Evolutionary conservation across 805 yeast species (phyloP).

Genomic region (Hanseniaspora thailandica): DNA sequence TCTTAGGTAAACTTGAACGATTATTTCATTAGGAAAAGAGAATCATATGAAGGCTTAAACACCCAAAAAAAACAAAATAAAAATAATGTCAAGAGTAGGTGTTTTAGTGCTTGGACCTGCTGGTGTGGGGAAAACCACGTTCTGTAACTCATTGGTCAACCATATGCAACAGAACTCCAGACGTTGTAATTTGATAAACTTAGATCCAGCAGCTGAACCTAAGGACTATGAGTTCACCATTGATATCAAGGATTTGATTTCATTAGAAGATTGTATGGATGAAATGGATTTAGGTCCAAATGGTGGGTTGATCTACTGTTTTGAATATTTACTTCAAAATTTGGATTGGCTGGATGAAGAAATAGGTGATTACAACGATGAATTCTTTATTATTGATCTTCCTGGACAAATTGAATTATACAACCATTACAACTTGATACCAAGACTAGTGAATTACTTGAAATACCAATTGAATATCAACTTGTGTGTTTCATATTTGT

Average conservation of each 20-base stretch:
- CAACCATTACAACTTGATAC: constrained; percentile 87
- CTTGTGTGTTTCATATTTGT: constrained; percentile 79
- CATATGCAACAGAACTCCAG: constrained; percentile 87
- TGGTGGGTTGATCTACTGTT: constrained; percentile 87
- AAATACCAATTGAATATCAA: constrained; percentile 69
- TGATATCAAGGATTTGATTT: constrained; percentile 81
- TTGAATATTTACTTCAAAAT: constrained; percentile 78
- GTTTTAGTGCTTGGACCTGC: constrained; percentile 93
- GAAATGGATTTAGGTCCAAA: constrained; percentile 89
- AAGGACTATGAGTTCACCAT: constrained; percentile 82
- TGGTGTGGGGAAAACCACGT: constrained; percentile 91
- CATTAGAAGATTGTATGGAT: constrained; percentile 89
- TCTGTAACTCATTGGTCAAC: constrained; percentile 75
- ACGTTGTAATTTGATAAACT: constrained; percentile 83
- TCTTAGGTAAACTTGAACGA: no score
- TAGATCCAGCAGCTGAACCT: constrained; percentile 96
- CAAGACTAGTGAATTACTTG: constrained; percentile 76
- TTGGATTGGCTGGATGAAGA: constrained; percentile 96
- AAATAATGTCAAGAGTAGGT: constrained; percentile 81
- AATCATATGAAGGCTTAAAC: not conserved
- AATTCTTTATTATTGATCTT: constrained; percentile 85
- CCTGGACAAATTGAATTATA: constrained; percentile 95
- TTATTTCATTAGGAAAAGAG: no score
- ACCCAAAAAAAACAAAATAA: not conserved
- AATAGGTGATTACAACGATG: constrained; percentile 91